These are phyloP conservation scores for Cucurbita argyrosperma DNA, from an alignment of 306 rosid genomes.

Conservation along the genomic window DNA sequence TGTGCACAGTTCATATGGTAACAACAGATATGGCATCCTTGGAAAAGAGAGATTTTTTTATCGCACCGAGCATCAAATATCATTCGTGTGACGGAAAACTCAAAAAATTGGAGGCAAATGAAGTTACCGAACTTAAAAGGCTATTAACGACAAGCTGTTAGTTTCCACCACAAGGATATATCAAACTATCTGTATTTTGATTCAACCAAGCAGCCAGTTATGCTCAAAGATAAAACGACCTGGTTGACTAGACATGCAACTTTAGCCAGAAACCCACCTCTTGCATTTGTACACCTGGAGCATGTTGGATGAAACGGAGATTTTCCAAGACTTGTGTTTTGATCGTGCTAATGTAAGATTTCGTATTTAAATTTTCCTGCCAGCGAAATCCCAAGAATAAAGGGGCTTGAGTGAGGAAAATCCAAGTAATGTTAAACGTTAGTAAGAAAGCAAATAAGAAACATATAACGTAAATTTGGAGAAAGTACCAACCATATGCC, in stretches of 20 bases:
- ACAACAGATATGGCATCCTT: too few species aligned
- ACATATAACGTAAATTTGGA: constrained; percentile 2
- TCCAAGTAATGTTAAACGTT: neutral
- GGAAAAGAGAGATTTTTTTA: too few species aligned
- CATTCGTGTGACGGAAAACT: neutral
- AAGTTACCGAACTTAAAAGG: neutral
- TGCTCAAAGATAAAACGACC: neutral
- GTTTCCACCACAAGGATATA: neutral
- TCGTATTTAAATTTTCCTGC: constrained; percentile 89
- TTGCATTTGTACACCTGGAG: constrained; percentile 95
- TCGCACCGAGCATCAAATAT: neutral
- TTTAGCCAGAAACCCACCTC: constrained; percentile 44
- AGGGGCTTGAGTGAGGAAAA: neutral
- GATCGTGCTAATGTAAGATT: constrained; percentile 77
- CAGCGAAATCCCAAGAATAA: constrained; percentile 7
- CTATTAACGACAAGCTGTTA: neutral
- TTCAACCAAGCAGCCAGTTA: neutral
- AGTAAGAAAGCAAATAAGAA: neutral
- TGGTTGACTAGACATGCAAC: neutral
- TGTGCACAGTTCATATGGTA: neutral
- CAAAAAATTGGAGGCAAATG: neutral
- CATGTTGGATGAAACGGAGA: constrained; percentile 86
- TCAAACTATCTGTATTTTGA: neutral
- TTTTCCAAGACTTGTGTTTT: constrained; percentile 90
- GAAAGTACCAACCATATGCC: constrained; percentile 57